Base-by-base conservation (phyloP, 805 yeast species). In the Sungouiozyma intestinalis region DNA sequence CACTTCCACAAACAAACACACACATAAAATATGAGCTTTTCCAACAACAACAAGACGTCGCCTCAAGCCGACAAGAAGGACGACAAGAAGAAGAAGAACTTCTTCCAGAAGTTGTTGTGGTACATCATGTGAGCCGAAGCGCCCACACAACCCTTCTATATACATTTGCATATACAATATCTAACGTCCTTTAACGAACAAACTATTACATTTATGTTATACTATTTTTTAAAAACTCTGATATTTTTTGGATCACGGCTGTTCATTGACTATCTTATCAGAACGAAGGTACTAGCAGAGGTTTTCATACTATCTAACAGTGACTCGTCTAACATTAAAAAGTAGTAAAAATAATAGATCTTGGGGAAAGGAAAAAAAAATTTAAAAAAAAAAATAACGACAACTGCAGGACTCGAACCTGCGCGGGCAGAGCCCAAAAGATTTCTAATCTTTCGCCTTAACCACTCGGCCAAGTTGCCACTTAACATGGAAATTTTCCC, bases 391-490 rank as follows among this genome's bases (percentile, higher is more conserved):
- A 63, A 65, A 60, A 62, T 61, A 57, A 51, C 79, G 80, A 74
- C 80, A 74, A 71, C 79, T 71, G 78, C 81, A 75, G 80, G 81
- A 74, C 63, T 76, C 79, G 81, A 75, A 74, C 74, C 74, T 69
- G 73, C 71, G 74, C 74, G 73, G 74, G 73, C 65, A 68, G 66
- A 62, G 67, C 73, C 74, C 73, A 69, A 69, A 68, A 68, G 73
- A 69, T 69, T 67, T 66, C 72, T 67, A 68, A 69, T 72, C 76
- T 71, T 71, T 71, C 76, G 74, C 77, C 76, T 72, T 72, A 71
- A 72, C 76, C 76, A 67, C 77, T 72, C 76, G 77, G 77, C 75
- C 77, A 72, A 65, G 65, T 61, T 65, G 70, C 68, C 70, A 17
- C 33, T 24, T 7, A 24, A 24, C 11, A 6, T 24, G n/a, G n/a